These are phyloP conservation scores for Colletotrichum tofieldiae DNA, from an alignment of 2,329 filamentous ascomycete species.

Conservation along the genomic window DNA sequence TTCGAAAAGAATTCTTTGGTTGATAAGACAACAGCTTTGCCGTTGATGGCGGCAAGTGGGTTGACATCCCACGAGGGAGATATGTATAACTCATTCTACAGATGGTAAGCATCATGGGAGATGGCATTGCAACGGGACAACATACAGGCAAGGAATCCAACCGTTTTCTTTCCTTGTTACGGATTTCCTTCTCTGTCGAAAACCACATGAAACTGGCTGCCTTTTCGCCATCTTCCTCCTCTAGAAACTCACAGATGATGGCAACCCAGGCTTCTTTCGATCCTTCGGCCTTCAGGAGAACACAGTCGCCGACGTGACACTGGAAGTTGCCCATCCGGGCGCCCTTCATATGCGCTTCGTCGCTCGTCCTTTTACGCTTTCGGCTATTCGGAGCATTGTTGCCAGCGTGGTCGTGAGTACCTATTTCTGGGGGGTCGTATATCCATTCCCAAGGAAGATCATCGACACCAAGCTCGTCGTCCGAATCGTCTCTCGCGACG, in stretches of 20 bases:
- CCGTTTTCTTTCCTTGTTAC: slow-evolving; percentile 86
- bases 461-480: slow-evolving; percentile 85
- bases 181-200: slow-evolving; percentile 89
- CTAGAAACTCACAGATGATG: slow-evolving; percentile 86
- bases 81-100: slow-evolving; percentile 90
- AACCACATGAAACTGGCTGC: slow-evolving; percentile 97
- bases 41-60: slow-evolving; percentile 89
- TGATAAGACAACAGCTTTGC: slow-evolving; percentile 87
- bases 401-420: background rate
- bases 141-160: slow-evolving; percentile 81
- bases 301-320: slow-evolving; percentile 85
- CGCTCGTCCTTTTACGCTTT: slow-evolving; percentile 2
- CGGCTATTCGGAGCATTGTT: background rate
- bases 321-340: slow-evolving; percentile 87
- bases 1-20: slow-evolving; percentile 74
- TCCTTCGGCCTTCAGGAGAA: slow-evolving; percentile 90
- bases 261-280: slow-evolving; percentile 93
- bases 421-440: slow-evolving; percentile 64
- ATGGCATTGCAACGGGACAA: slow-evolving; percentile 12
- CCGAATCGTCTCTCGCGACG: slow-evolving; percentile 83
- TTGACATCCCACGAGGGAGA: slow-evolving; percentile 91
- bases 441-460: slow-evolving; percentile 87
- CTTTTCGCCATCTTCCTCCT: slow-evolving; percentile 83
- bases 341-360: slow-evolving; percentile 73
- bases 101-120: slow-evolving; percentile 7